Conservation (phyloP, 768 basidiomycete species). For the Russula foetens region DNA sequence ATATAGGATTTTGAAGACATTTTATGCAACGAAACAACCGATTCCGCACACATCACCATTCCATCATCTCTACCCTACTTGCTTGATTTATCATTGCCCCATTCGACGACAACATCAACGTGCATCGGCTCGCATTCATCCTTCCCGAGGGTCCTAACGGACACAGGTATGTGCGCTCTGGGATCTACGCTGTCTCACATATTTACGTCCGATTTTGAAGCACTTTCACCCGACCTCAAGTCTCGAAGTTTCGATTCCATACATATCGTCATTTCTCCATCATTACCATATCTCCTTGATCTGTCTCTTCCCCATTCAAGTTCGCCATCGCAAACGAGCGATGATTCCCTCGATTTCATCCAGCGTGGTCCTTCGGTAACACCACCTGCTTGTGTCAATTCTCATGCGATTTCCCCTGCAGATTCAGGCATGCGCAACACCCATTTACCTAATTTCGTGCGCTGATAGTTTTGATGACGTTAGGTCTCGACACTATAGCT, state of each 20-base stretch:
- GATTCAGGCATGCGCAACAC: background rate
- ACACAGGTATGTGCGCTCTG: background rate
- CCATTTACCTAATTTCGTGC: too few species aligned
- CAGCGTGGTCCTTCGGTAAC: background rate
- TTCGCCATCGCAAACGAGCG: background rate
- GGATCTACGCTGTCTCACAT: background rate
- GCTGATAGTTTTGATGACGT: background rate
- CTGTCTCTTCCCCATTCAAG: background rate
- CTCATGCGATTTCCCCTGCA: background rate
- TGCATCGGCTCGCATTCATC: background rate
- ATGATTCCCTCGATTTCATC: background rate
- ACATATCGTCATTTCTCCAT: background rate
- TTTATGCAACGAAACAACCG: too few species aligned
- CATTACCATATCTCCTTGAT: background rate
- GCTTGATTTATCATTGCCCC: background rate
- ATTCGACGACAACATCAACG: too few species aligned
- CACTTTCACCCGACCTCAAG: background rate
- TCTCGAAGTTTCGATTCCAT: background rate
- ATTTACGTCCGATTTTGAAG: background rate
- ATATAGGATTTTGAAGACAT: background rate
- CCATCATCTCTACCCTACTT: background rate
- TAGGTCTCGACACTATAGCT: background rate
- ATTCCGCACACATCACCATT: background rate
- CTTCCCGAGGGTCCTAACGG: background rate
- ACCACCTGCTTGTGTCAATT: background rate